Conservation (phyloP, 106 monocot species). For the Hemerocallis citrina region DNA sequence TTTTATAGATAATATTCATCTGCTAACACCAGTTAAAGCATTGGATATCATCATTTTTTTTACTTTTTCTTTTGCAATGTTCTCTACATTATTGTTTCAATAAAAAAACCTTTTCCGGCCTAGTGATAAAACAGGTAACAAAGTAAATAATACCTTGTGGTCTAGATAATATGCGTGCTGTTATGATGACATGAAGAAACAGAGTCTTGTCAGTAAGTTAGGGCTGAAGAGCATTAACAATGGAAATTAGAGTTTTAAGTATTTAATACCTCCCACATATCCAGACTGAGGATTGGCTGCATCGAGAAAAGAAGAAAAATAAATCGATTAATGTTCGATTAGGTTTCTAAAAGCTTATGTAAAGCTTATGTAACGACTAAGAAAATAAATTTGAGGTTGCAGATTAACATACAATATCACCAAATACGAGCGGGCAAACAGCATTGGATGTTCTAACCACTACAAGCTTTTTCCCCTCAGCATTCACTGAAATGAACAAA, state of each 20-base stretch:
- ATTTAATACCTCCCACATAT: constrained; percentile 93
- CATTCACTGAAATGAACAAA: constrained; percentile 52
- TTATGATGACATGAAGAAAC: constrained; percentile 4
- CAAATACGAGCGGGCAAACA: constrained; percentile 67
- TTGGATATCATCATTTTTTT: not conserved
- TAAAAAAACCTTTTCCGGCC: not conserved
- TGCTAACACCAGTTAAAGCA: not conserved
- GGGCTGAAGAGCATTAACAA: not conserved
- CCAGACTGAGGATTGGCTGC: constrained; percentile 81
- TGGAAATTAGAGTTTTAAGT: not conserved
- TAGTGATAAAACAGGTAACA: not conserved
- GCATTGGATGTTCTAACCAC: constrained; percentile 84
- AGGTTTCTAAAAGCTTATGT: too few relatives aligned
- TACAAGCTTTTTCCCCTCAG: constrained; percentile 56
- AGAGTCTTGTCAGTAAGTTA: constrained; percentile 3
- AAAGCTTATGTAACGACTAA: too few relatives aligned
- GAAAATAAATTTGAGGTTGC: not conserved
- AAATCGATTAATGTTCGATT: constrained; percentile 4
- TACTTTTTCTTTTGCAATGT: not conserved
- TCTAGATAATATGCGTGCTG: constrained; percentile 97
- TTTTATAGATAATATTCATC: too few relatives aligned
- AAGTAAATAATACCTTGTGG: constrained; percentile 57
- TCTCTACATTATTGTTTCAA: not conserved
- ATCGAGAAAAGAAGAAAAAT: constrained; percentile 14
- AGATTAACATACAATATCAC: constrained; percentile 67